Base-by-base conservation (phyloP, 805 yeast genomes). In the Candida montana region DNA sequence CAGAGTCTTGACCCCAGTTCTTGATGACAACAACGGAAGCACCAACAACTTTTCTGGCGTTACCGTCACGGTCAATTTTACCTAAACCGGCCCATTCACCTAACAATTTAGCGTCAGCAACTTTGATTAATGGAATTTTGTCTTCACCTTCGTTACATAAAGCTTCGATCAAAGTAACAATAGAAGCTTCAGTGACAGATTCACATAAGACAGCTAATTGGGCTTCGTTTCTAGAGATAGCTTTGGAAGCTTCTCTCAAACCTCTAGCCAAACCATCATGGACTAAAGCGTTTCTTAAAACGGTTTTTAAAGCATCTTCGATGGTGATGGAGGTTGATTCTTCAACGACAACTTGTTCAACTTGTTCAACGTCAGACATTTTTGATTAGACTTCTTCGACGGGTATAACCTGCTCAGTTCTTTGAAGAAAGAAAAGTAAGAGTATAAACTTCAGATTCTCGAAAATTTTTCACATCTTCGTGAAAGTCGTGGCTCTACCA, bases 31-130 rank as follows among this genome's bases (percentile, higher is more conserved):
- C 97, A 75, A 95, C 91, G 64, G 98, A 90, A 75, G 96, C 95
- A 77, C 99, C 99, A 71, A 93, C 99, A 65, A 93, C 98, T 88
- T 93, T 93, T 82, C 97, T 89, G 77, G 98, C 96, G 81, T 91
- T 89, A 78, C 99, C 99, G 66, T 93, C 98, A 78, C 96, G 88
- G 95, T 93, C 98, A 66, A 91, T 83, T 77, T 89, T 88, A 80
- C 96, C 93, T 63, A 93, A 81, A 85, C 99, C 99, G 67, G 98
- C 98, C 99, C 99, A 93, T 81, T 93, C 98, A 82, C 99, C 99
- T 70, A 93, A 83, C 79, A 88, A 86, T 84, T 93, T 93, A 69
- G 98, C 96, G 70, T 93, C 99, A 63, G 98, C 86, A 63, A 93
- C 98, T 85, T 93, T 93, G 84, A 93, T 85, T 74, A 93, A 80